Percentiles rank a stretch among this genome's conserved stretches.
These are phyloP conservation scores for Ettlia oleoabundans DNA, from an alignment of 139 green algal species.

Conservation along the genomic window DNA sequence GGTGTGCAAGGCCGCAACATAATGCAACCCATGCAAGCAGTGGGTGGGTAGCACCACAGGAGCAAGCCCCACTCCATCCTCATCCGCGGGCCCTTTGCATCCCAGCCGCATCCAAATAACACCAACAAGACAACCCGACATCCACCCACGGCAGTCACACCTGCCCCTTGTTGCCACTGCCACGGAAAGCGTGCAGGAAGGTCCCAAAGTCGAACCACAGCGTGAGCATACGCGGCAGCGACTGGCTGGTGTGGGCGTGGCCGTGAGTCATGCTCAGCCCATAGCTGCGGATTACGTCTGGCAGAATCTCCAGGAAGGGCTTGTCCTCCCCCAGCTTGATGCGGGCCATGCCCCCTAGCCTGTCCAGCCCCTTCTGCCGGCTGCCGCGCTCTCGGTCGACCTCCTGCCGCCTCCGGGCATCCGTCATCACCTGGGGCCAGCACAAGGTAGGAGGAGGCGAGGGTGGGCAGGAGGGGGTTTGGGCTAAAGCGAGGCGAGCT, in stretches of 20 bases:
- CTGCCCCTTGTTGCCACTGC: neutral
- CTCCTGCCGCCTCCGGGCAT: constrained; percentile 44
- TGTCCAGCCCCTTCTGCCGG: constrained; percentile 39
- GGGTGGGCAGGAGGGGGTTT: neutral
- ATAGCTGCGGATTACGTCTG: constrained; percentile 77
- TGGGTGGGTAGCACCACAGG: too few relatives aligned
- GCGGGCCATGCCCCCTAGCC: constrained; percentile 51
- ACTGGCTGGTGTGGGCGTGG: constrained; percentile 75
- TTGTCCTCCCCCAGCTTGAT: constrained; percentile 69
- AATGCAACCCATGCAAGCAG: too few relatives aligned
- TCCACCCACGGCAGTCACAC: neutral
- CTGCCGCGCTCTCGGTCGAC: constrained; percentile 24
- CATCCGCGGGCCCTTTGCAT: too few relatives aligned
- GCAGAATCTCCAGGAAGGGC: constrained; percentile 70
- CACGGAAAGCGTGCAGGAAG: constrained; percentile 13
- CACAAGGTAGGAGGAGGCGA: too few relatives aligned
- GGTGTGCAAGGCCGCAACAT: too few relatives aligned
- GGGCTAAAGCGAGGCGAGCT: neutral
- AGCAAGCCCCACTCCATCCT: too few relatives aligned
- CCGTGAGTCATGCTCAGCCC: constrained; percentile 68
- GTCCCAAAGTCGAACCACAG: constrained; percentile 93
- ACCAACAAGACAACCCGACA: neutral
- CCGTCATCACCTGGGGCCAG: constrained; percentile 40
- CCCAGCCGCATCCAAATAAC: too few relatives aligned
- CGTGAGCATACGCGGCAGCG: constrained; percentile 93